Conservation (phyloP, 495 filamentous ascomycete genomes). For the Penicillium coprophilum region DNA sequence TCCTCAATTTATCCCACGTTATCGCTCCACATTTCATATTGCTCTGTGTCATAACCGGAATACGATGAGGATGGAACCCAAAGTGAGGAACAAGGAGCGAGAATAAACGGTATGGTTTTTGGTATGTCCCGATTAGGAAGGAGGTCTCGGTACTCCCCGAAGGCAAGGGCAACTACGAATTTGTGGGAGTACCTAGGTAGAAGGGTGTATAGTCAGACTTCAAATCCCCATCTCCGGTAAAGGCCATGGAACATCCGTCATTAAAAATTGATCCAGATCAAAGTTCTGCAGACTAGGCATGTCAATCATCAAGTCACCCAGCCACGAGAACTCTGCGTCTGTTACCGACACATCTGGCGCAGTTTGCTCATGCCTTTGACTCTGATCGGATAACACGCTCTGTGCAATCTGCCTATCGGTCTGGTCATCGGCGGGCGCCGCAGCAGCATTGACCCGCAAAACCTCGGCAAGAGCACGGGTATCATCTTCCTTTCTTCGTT, state of each 20-base stretch:
- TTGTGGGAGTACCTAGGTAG: too few relatives aligned
- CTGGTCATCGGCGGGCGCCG: conserved; percentile 14
- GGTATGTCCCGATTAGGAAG: not conserved
- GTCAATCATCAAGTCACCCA: conserved; percentile 47
- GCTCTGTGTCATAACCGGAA: not conserved
- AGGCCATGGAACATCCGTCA: conserved; percentile 34
- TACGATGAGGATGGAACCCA: not conserved
- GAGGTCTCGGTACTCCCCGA: not conserved
- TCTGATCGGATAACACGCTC: not conserved
- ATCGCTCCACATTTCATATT: not conserved
- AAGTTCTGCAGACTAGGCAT: conserved; percentile 48
- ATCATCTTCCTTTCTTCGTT: conserved; percentile 46
- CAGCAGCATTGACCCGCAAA: conserved; percentile 33
- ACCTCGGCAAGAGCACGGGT: conserved; percentile 37
- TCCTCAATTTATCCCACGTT: not conserved
- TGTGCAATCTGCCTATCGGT: not conserved
- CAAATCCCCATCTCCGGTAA: conserved; percentile 35
- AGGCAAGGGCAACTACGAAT: not conserved
- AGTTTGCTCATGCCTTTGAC: conserved; percentile 4
- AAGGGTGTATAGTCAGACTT: too few relatives aligned
- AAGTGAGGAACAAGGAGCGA: not conserved
- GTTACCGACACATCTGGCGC: conserved; percentile 14
- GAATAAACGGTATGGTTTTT: not conserved
- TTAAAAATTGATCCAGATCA: conserved; percentile 43
- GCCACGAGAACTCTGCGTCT: conserved; percentile 40